Percentiles rank a stretch among this genome's conserved stretches.
These are phyloP conservation scores for Vitis rupestris DNA, from an alignment of 164 flowering plant genomes.

Conservation along the genomic window DNA sequence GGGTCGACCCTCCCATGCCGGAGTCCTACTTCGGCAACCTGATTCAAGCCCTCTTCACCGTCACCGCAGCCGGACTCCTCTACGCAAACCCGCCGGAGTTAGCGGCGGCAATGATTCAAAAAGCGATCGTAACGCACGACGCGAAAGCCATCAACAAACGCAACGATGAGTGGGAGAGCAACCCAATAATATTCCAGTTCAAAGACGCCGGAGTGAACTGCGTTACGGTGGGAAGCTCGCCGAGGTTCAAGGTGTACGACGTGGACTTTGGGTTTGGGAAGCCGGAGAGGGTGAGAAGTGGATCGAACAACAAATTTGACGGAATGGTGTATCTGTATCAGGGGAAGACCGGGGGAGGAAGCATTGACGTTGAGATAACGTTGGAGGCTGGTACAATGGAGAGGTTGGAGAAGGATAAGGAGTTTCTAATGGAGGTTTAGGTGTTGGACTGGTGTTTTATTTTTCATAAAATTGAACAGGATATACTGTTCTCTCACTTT, in stretches of 20 bases:
- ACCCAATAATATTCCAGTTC: slow-evolving; percentile 67
- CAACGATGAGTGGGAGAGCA: slow-evolving; percentile 69
- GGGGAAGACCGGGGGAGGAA: slow-evolving; percentile 65
- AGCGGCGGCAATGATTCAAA: slow-evolving; percentile 47
- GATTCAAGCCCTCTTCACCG: slow-evolving; percentile 94
- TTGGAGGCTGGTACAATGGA: slow-evolving; percentile 72
- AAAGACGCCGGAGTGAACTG: slow-evolving; percentile 90
- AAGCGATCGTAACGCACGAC: slow-evolving; percentile 58
- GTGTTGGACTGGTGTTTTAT: too few relatives aligned
- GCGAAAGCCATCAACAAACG: slow-evolving; percentile 56
- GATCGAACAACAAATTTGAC: slow-evolving; percentile 80
- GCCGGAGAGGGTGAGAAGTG: slow-evolving; percentile 83
- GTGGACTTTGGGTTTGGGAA: slow-evolving; percentile 88
- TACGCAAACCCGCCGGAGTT: slow-evolving; percentile 42
- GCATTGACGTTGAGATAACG: slow-evolving; percentile 84
- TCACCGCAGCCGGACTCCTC: slow-evolving; percentile 61
- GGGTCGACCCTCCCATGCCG: slow-evolving; percentile 87
- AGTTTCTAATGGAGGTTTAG: slow-evolving; percentile 51
- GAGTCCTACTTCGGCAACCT: slow-evolving; percentile 83
- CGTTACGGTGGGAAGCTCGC: slow-evolving; percentile 93
- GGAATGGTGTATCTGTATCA: slow-evolving; percentile 92
- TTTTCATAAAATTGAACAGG: too few relatives aligned
- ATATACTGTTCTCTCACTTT: too few relatives aligned
- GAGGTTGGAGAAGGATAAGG: slow-evolving; percentile 64
- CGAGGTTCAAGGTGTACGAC: slow-evolving; percentile 83